phyloP scores from a whole-genome alignment of 805 yeast genomes.

The Barnettozyma vustinii region DNA sequence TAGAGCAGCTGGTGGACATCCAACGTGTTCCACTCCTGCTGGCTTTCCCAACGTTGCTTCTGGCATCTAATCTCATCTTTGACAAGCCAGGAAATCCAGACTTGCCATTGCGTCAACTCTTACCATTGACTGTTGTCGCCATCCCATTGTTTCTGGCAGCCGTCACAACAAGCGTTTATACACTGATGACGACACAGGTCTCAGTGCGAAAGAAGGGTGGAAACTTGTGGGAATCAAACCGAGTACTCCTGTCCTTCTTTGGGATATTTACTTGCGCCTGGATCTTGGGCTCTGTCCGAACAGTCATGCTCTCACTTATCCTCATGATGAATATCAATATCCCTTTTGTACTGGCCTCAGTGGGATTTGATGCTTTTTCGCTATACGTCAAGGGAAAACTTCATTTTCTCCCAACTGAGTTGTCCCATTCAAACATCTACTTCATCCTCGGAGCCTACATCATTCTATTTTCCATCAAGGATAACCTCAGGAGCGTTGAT shows the following conservation, averaged over 20 bases:
- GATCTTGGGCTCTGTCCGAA: conserved; percentile 21
- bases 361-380: conserved; percentile 13
- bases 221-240: conserved; percentile 1
- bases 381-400: conserved; percentile 5
- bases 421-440: conserved; percentile 6
- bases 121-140: conserved; percentile 1
- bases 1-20: conserved; percentile 23
- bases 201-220: conserved; percentile 1
- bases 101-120: neutral
- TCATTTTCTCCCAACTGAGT: neutral
- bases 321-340: conserved; percentile 15
- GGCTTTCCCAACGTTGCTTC: conserved; percentile 23
- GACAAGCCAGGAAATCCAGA: conserved; percentile 6
- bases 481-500: conserved; percentile 14
- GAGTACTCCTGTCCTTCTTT: conserved; percentile 4
- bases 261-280: conserved; percentile 13
- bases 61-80: conserved; percentile 19
- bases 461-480: conserved; percentile 4
- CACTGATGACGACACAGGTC: conserved; percentile 1
- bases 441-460: conserved; percentile 7
- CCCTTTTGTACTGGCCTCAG: conserved; percentile 8
- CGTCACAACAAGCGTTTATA: conserved; percentile 10
- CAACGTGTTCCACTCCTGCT: conserved; percentile 22
- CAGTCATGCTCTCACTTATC: conserved; percentile 17
- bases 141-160: conserved; percentile 17